Evolutionary conservation across 2,329 filamentous ascomycete species (phyloP).

Genomic region (Spiromastix sp.): DNA sequence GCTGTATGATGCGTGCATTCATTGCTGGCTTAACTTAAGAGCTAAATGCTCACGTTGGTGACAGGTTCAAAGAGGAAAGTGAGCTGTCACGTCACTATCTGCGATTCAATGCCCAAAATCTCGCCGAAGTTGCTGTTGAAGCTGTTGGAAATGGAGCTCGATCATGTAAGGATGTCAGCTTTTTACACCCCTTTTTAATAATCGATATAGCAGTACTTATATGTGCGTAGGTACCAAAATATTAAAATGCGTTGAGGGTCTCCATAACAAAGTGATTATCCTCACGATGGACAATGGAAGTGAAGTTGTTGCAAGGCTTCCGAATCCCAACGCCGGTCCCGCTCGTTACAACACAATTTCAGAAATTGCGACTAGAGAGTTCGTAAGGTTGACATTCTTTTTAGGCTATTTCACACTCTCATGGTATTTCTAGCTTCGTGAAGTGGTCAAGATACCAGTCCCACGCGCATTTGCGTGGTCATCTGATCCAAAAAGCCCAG

Average conservation of each 20-base stretch:
- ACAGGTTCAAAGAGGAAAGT: constrained; percentile 19
- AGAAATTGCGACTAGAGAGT: constrained; percentile 17
- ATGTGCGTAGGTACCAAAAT: constrained; percentile 17
- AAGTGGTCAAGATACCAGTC: constrained; percentile 12
- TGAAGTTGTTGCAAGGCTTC: constrained; percentile 20
- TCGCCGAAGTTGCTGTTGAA: constrained; percentile 17
- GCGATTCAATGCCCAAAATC: constrained; percentile 19
- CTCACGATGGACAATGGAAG: constrained; percentile 22
- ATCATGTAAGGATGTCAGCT: constrained; percentile 15
- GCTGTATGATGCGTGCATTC: constrained; percentile 13
- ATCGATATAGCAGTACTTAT: background rate
- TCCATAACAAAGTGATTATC: constrained; percentile 26
- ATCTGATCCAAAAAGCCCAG: constrained; percentile 1
- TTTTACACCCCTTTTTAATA: background rate
- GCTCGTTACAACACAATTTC: constrained; percentile 14
- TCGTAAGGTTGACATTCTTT: constrained; percentile 14
- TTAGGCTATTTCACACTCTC: constrained; percentile 2
- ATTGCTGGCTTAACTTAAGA: constrained; percentile 4
- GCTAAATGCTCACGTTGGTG: background rate
- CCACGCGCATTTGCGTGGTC: constrained; percentile 2
- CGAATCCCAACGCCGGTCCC: constrained; percentile 20
- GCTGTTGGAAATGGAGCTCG: constrained; percentile 17
- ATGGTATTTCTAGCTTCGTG: constrained; percentile 12
- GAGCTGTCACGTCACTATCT: constrained; percentile 20
- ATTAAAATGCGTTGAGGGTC: constrained; percentile 22